Base-by-base conservation (phyloP, 495 filamentous ascomycete species). In the Aspergillus funiculosus region DNA sequence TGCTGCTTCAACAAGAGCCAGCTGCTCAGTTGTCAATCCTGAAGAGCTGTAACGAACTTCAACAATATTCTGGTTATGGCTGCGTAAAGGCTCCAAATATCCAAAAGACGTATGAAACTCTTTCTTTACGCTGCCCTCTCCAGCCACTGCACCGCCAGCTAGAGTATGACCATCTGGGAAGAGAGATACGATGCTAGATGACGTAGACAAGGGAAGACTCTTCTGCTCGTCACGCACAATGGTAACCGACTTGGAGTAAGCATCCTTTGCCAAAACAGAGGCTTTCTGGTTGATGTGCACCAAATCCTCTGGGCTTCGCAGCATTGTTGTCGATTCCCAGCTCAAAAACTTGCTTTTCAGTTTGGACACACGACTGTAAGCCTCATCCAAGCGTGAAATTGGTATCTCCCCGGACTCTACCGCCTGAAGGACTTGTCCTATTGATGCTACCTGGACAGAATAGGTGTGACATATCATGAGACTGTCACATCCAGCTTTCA, bases 391-490 rank as follows among this genome's bases (percentile, higher is more conserved):
- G 4, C 60, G 58, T 3, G 56, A 50, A 28, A 46, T 17, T 1
- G 56, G 41, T 22, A 76, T 42, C 5, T 56, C 44, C 4, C 69
- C 71, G 26, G 62, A 62, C 30, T 63, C 46, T 1, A 74, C 54
- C 8, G 71, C 72, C 42, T 69, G 45, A 28, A 59, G 52, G 1
- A 76, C 62, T 14, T 56, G 49, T 30, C 66, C 59, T 19, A 76
- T 71, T 2, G 72, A 68, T 4, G 50, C 63, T 8, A 71, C 56
- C 39, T 76, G 72, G 19, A 68, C 69, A 8, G 57, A 52, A 42
- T 67, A 72, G 6, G 72, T 76, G 50, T 76, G 72, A 42, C 71
- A 76, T 8, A 76, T 60, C 71, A 74, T 74, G 10, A 72, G 58
- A 25, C 71, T 72, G 29, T 76, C 72, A 37, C 64, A 68, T n/a